Base-by-base conservation (phyloP, 768 basidiomycete genomes). In the Grammothele lineata region DNA sequence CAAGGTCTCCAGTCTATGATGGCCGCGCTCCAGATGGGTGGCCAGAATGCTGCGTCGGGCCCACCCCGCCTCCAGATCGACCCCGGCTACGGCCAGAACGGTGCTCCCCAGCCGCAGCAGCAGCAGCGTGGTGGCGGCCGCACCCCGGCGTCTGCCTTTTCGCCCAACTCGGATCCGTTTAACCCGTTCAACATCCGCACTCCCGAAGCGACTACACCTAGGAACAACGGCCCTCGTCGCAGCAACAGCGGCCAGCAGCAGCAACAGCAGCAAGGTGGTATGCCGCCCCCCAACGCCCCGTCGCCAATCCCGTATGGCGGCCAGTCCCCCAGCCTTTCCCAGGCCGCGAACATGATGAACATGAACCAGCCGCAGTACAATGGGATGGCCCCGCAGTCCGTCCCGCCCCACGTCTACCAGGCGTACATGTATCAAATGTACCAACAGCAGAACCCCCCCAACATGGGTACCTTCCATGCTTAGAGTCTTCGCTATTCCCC, bases 1-100 rank as follows among this genome's bases (percentile, higher is more conserved):
- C 89, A 91, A 64, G 85, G 87, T 15, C 68, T 92, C 43, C 89
- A 89, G 40, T 90, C 88, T 11, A 92, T 92, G 87, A 92, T 92
- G 88, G 90, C 89, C 25, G 85, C 90, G 15, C 69, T 92, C 54
- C 90, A 91, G 66, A 89, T 91, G 87, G 89, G 87, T 53, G 88
- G 86, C 18, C 87, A 89, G 63, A 91, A 88, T 53, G 81, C 86
- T 15, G 86, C 90, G 61, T 82, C 86, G 26, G 87, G 81, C 10
- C 87, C 83, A 23, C 76, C 83, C 41, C 83, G 83, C 58, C 70
- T 88, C 24, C 82, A 86, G 42, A 78, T 83, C 45, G 87, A 91
- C 51, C 78, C 85, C 5, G 60, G 62, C 1, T 91, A 80, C 59
- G 75, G 73, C 21, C 70, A 67, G 45, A 58, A 59, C 34, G 49